These are phyloP conservation scores for Leccinum pellstonianum DNA, from an alignment of 768 basidiomycete genomes.

Conservation along the genomic window DNA sequence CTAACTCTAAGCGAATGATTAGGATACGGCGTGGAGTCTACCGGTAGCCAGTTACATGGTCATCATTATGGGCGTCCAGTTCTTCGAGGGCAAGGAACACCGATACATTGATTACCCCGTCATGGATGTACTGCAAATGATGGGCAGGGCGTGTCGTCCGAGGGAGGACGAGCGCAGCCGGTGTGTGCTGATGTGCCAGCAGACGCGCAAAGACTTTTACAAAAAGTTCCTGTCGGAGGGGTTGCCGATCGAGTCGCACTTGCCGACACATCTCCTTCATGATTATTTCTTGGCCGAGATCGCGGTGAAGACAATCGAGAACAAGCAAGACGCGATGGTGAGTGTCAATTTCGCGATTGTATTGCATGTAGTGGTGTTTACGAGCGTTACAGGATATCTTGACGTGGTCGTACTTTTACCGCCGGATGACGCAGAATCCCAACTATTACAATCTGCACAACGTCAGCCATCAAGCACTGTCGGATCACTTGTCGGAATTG, in stretches of 20 bases:
- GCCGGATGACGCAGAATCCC: slow-evolving; percentile 96
- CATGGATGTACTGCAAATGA: slow-evolving; percentile 98
- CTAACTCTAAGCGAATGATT: not conserved
- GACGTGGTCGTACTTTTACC: slow-evolving; percentile 99
- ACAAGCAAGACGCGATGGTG: slow-evolving; percentile 97
- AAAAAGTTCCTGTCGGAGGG: slow-evolving; percentile 98
- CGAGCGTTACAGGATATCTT: slow-evolving; percentile 72
- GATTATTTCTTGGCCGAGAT: slow-evolving; percentile 99
- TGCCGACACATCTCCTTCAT: slow-evolving; percentile 86
- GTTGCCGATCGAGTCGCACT: slow-evolving; percentile 94
- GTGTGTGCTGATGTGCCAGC: slow-evolving; percentile 96
- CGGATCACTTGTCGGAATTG: slow-evolving; percentile 92
- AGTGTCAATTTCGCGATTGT: not conserved
- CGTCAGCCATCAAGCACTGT: slow-evolving; percentile 92
- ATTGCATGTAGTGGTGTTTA: not conserved
- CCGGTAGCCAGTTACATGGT: slow-evolving; percentile 97
- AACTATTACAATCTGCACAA: slow-evolving; percentile 95
- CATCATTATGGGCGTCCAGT: slow-evolving; percentile 99
- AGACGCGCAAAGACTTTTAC: slow-evolving; percentile 98
- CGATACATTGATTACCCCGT: slow-evolving; percentile 98
- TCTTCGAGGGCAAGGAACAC: slow-evolving; percentile 95
- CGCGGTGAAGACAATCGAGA: slow-evolving; percentile 97
- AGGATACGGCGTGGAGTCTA: slow-evolving; percentile 97
- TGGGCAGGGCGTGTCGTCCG: slow-evolving; percentile 96
- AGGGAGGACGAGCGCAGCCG: slow-evolving; percentile 84